These are phyloP conservation scores for Pyrenula aspistea DNA, from an alignment of 495 filamentous ascomycete genomes.

Conservation along the genomic window DNA sequence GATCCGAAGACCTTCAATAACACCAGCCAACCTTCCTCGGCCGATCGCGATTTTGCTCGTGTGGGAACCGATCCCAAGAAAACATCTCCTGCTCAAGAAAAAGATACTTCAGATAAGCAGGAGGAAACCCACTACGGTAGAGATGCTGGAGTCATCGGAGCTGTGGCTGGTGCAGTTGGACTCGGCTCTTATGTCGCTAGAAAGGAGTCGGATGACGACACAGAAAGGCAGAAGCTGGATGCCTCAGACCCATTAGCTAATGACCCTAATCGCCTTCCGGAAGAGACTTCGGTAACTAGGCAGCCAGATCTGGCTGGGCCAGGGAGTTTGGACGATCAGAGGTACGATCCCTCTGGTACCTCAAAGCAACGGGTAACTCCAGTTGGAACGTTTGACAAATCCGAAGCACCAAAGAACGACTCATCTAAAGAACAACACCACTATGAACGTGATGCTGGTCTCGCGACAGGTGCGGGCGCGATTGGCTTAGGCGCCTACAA, in stretches of 20 bases:
- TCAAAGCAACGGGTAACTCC: background rate
- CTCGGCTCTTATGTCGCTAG: slow-evolving; percentile 2
- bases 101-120: background rate
- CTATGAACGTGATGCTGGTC: slow-evolving; percentile 8
- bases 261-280: background rate
- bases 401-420: background rate
- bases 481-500: slow-evolving; percentile 4
- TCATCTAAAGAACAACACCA: slow-evolving; percentile 1
- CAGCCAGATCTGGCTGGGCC: background rate
- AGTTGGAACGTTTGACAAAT: background rate
- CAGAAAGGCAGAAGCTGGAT: background rate
- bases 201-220: slow-evolving; percentile 1
- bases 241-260: background rate
- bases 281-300: background rate
- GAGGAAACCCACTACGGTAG: slow-evolving; percentile 2
- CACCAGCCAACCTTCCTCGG: background rate
- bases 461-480: slow-evolving; percentile 1
- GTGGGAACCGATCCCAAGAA: background rate
- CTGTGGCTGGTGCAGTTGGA: slow-evolving; percentile 3
- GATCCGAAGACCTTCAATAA: background rate
- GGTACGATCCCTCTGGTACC: slow-evolving; percentile 4
- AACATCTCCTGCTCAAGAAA: background rate
- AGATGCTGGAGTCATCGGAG: slow-evolving; percentile 6
- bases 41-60: background rate
- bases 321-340: background rate